phyloP scores from a whole-genome alignment of 371 early-diverging fungal genomes.

The Mucor ambiguus region DNA sequence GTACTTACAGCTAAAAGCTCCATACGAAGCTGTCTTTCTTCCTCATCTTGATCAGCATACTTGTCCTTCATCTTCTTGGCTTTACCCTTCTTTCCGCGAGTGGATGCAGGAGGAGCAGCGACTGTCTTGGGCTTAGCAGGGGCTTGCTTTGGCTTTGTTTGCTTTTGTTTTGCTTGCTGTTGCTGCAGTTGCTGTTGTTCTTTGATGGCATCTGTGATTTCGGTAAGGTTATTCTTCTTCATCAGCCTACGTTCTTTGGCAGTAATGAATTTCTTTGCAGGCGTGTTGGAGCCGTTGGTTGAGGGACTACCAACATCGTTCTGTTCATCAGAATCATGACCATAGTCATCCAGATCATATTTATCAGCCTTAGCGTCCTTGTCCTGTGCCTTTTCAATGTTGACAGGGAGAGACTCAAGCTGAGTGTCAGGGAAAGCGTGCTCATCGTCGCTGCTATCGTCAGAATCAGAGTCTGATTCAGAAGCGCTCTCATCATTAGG shows the following conservation, averaged over 20 bases:
- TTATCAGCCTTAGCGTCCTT: conserved; percentile 47
- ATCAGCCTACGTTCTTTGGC: conserved; percentile 79
- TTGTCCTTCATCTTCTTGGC: conserved; percentile 90
- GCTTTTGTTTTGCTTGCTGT: conserved; percentile 15
- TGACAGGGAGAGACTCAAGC: conserved; percentile 31
- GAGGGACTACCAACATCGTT: not conserved
- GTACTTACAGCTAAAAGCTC: conserved; percentile 73
- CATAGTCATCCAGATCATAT: conserved; percentile 74
- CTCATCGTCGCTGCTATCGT: conserved; percentile 44
- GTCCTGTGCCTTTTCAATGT: not conserved
- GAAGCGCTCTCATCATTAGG: not conserved
- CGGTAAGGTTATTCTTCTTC: conserved; percentile 58
- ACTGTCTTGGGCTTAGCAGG: conserved; percentile 6
- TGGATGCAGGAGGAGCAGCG: conserved; percentile 40
- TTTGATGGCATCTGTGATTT: conserved; percentile 22
- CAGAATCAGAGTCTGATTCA: conserved; percentile 35
- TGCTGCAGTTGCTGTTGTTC: conserved; percentile 13
- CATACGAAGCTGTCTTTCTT: conserved; percentile 84
- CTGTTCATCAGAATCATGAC: conserved; percentile 59
- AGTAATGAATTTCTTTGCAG: conserved; percentile 57
- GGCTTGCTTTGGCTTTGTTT: conserved; percentile 13
- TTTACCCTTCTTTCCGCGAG: conserved; percentile 88
- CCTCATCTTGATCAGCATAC: conserved; percentile 94
- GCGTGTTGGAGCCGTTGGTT: not conserved
- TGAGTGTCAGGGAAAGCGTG: conserved; percentile 66